Evolutionary conservation across 1,284 basidiomycete species (phyloP).

Genomic region (Veloboletus limbatus): DNA sequence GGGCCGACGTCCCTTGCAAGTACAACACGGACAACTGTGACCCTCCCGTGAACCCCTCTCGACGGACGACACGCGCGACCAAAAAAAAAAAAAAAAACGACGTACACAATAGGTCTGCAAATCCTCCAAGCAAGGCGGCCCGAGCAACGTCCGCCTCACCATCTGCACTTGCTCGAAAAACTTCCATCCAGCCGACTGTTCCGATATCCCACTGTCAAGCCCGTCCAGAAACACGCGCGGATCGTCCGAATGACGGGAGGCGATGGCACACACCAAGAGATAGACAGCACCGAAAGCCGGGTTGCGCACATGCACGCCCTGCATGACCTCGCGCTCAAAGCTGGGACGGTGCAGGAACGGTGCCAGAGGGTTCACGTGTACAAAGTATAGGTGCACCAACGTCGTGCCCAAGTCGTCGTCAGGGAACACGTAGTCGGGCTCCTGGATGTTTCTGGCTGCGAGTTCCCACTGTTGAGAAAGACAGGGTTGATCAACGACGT

Average conservation of each 20-base stretch:
- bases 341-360: slow-evolving; percentile 79
- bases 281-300: slow-evolving; percentile 65
- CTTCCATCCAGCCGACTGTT: slow-evolving; percentile 70
- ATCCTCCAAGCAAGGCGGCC: slow-evolving; percentile 55
- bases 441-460: slow-evolving; percentile 15
- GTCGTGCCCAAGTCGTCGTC: slow-evolving; percentile 55
- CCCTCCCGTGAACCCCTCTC: too few species aligned
- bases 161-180: slow-evolving; percentile 67
- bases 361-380: slow-evolving; percentile 53
- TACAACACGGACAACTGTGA: slow-evolving; percentile 45
- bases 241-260: slow-evolving; percentile 66
- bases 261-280: slow-evolving; percentile 74
- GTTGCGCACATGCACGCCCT: slow-evolving; percentile 57
- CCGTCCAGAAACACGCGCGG: slow-evolving; percentile 52
- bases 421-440: slow-evolving; percentile 46
- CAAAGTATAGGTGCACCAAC: slow-evolving; percentile 73
- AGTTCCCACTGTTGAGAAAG: slow-evolving; percentile 42
- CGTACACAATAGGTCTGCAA: slow-evolving; percentile 55
- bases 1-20: slow-evolving; percentile 59
- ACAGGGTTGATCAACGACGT: slow-evolving; percentile 5
- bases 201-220: slow-evolving; percentile 26
- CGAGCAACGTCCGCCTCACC: slow-evolving; percentile 45
- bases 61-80: background rate
- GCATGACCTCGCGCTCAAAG: slow-evolving; percentile 62
- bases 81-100: slow-evolving; percentile 2